Base-by-base conservation (phyloP, 2,329 filamentous ascomycete genomes). In the Aureobasidium sp. region DNA sequence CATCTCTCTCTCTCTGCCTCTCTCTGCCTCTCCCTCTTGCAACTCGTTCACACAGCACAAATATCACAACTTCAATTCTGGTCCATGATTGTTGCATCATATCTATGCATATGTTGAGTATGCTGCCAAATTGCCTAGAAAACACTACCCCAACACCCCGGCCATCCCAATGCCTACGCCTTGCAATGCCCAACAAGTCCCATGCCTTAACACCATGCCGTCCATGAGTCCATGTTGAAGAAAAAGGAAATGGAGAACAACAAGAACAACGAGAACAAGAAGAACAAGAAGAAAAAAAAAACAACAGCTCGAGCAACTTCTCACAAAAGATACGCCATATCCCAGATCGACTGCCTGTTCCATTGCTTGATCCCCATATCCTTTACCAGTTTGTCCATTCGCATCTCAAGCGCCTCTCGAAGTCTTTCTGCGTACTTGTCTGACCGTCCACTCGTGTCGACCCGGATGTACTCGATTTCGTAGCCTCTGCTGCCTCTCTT, bases 321-420 rank as follows among this genome's bases (percentile, higher is more conserved):
- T 53, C 32, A 53, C 22, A 53, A 24, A 34, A 53, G 39, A 47
- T 53, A 53, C 30, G 51, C 51, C 51, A 53, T 45, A 7, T 53
- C 51, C 51, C 51, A 53, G 14, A 53, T 53, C 21, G 30, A 44
- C 40, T 53, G 40, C 30, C 51, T 53, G 30, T 41, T 47, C 51
- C 51, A 53, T 25, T 47, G 39, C 12, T 29, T 47, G n/a, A 39
- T 41, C 2, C 34, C 32, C 51, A 25, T 24, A 22, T 38, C 22
- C 25, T 47, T 34, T 7, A 53, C 51, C 41, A 53, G 22, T 30
- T 45, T 39, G 29, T 53, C 25, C 51, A 53, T 53, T 32, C 51
- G 22, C 51, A 53, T 53, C 11, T 53, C 51, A 16, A 53, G 40
- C 40, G 51, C 51, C 10, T 53, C 40, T 14, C 42, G 8, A 22